These are phyloP conservation scores for Kockovaella imperatae DNA, from an alignment of 768 basidiomycete species.

Conservation along the genomic window DNA sequence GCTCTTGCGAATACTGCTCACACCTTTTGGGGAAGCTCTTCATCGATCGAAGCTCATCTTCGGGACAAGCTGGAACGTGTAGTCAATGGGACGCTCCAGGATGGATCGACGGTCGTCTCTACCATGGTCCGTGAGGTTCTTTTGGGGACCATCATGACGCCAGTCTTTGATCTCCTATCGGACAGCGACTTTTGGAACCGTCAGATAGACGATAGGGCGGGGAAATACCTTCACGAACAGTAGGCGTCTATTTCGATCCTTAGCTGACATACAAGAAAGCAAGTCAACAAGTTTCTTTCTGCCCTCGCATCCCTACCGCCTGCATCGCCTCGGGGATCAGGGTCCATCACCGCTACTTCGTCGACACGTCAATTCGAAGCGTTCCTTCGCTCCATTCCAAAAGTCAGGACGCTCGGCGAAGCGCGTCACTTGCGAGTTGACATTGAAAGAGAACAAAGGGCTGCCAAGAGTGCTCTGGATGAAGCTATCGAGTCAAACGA, in stretches of 20 bases:
- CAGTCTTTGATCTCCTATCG: slow-evolving; percentile 81
- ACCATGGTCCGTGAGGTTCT: slow-evolving; percentile 74
- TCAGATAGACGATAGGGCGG: slow-evolving; percentile 80
- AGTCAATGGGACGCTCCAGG: too few species aligned
- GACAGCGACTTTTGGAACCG: slow-evolving; percentile 98
- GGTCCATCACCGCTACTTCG: slow-evolving; percentile 18
- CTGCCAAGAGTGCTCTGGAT: slow-evolving; percentile 55
- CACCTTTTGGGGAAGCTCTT: too few species aligned
- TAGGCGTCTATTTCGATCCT: slow-evolving; percentile 34
- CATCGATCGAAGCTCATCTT: slow-evolving; percentile 70
- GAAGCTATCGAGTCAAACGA: slow-evolving; percentile 68
- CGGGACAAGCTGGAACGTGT: too few species aligned
- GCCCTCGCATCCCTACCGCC: slow-evolving; percentile 24
- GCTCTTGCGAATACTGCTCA: slow-evolving; percentile 19
- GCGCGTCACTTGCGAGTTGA: slow-evolving; percentile 87
- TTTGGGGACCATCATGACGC: slow-evolving; percentile 71
- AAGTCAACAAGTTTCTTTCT: slow-evolving; percentile 36
- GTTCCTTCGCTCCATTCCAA: slow-evolving; percentile 75
- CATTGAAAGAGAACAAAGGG: slow-evolving; percentile 79
- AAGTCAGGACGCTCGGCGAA: slow-evolving; percentile 74
- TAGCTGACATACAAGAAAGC: slow-evolving; percentile 21
- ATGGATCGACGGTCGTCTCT: slow-evolving; percentile 64
- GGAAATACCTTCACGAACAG: slow-evolving; percentile 59
- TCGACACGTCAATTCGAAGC: slow-evolving; percentile 72
- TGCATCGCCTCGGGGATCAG: slow-evolving; percentile 3